These are phyloP conservation scores for Lasiosphaeria miniovina DNA, from an alignment of 495 filamentous ascomycete species.

Conservation along the genomic window DNA sequence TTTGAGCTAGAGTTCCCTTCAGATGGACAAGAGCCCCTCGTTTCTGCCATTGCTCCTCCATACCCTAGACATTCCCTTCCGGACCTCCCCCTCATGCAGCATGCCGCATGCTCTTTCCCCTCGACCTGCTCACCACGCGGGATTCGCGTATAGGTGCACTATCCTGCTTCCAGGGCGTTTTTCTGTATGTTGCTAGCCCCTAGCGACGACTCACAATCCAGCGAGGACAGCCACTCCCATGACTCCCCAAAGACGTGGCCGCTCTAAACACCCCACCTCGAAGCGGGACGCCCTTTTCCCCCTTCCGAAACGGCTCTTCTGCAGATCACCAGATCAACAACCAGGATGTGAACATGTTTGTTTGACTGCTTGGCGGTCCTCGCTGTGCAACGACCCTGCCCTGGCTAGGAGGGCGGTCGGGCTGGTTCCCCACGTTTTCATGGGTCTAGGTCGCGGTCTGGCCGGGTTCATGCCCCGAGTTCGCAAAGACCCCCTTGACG, in stretches of 20 bases:
- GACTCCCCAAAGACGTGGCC: constrained; percentile 14
- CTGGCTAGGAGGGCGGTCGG: constrained; percentile 7
- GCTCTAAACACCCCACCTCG: constrained; percentile 6
- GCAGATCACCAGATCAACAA: constrained; percentile 23
- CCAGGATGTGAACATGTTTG: not conserved
- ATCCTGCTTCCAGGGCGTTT: constrained; percentile 10
- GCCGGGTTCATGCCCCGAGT: not conserved
- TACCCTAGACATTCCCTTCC: not conserved
- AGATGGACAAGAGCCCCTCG: constrained; percentile 3
- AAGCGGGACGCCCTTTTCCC: not conserved
- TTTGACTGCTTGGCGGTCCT: constrained; percentile 9
- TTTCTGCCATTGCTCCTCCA: constrained; percentile 14
- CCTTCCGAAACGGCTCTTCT: constrained; percentile 8
- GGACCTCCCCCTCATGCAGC: no score
- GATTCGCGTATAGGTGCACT: not conserved
- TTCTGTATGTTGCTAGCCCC: constrained; percentile 6
- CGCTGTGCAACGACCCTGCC: not conserved
- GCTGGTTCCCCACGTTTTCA: not conserved
- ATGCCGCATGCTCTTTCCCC: no score
- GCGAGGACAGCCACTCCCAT: constrained; percentile 8
- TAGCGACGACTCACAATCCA: constrained; percentile 9
- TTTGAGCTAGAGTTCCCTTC: not conserved
- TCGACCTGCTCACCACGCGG: not conserved
- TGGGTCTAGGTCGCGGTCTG: not conserved
- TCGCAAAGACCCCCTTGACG: no score